Percentiles rank a stretch among this genome's conserved stretches.
phyloP scores from a whole-genome alignment of 2,329 filamentous ascomycete species.

The Sphaerulina musiva region DNA sequence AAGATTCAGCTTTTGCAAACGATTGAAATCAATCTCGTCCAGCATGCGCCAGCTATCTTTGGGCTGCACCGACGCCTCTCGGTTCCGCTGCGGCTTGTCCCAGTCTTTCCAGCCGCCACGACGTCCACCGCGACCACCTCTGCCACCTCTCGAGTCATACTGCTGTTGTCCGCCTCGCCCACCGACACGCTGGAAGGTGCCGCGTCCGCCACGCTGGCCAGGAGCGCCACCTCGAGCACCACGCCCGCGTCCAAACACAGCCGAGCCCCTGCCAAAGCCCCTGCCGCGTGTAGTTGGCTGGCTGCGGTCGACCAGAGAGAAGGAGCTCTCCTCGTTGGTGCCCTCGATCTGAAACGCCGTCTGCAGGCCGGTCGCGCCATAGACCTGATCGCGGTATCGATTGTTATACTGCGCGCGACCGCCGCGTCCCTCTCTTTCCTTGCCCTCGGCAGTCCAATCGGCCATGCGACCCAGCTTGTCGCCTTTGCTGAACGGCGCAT shows the following conservation, averaged over 20 bases:
- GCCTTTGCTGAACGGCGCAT: slow-evolving; percentile 96
- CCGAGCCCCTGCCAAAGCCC: slow-evolving; percentile 75
- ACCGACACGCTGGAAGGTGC: slow-evolving; percentile 66
- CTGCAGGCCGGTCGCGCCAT: slow-evolving; percentile 76
- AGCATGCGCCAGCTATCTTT: slow-evolving; percentile 92
- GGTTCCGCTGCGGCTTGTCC: slow-evolving; percentile 94
- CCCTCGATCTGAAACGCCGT: slow-evolving; percentile 79
- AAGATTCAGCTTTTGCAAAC: slow-evolving; percentile 89
- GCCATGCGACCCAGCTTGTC: slow-evolving; percentile 99
- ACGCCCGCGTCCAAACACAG: slow-evolving; percentile 73
- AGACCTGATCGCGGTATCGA: slow-evolving; percentile 92
- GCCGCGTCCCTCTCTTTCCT: slow-evolving; percentile 63
- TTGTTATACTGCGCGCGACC: slow-evolving; percentile 85
- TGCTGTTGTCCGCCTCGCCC: slow-evolving; percentile 60
- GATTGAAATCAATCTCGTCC: slow-evolving; percentile 98
- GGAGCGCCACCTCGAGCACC: slow-evolving; percentile 64
- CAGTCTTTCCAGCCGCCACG: slow-evolving; percentile 98
- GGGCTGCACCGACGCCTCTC: slow-evolving; percentile 92
- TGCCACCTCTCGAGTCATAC: slow-evolving; percentile 65
- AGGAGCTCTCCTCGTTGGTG: slow-evolving; percentile 84
- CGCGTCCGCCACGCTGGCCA: slow-evolving; percentile 61
- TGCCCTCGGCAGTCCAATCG: slow-evolving; percentile 90
- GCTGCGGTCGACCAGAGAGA: slow-evolving; percentile 95
- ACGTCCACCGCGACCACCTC: slow-evolving; percentile 67
- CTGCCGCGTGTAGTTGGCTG: slow-evolving; percentile 78